A percentile compares a stretch with the other conserved stretches of the same genome.
Conservation (phyloP, 192 early-diverging fungal species). For the Rhizophagus clarus region DNA sequence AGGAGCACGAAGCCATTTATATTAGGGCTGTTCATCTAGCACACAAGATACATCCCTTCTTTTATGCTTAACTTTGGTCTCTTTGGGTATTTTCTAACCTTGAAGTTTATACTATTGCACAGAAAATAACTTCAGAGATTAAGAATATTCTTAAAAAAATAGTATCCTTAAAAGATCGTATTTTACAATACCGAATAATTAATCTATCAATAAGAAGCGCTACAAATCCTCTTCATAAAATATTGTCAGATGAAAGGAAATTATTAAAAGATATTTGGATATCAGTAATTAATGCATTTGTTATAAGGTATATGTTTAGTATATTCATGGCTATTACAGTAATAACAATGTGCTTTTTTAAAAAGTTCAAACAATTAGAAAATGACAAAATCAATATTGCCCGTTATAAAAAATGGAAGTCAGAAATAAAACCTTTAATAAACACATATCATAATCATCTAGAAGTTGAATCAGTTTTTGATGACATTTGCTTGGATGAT, state of each 20-base stretch:
- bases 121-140: not conserved
- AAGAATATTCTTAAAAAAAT: constrained; percentile 5
- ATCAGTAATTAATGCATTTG: constrained; percentile 9
- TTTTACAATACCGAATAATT: constrained; percentile 4
- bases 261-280: constrained; percentile 11
- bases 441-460: not conserved
- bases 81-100: not conserved
- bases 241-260: not conserved
- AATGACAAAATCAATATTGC: not conserved
- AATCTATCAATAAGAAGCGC: not conserved
- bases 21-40: no score
- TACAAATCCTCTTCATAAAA: not conserved
- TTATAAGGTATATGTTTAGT: not conserved
- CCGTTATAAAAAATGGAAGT: not conserved
- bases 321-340: not conserved
- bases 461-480: not conserved
- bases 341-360: not conserved
- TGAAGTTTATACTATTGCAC: not conserved
- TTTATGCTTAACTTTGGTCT: no score
- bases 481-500: not conserved
- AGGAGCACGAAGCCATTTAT: no score
- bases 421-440: not conserved
- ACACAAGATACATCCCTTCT: no score
- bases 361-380: not conserved
- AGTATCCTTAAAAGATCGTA: not conserved